Evolutionary conservation across 2,329 filamentous ascomycete genomes (phyloP).

Genomic region (Trichophyton simii): DNA sequence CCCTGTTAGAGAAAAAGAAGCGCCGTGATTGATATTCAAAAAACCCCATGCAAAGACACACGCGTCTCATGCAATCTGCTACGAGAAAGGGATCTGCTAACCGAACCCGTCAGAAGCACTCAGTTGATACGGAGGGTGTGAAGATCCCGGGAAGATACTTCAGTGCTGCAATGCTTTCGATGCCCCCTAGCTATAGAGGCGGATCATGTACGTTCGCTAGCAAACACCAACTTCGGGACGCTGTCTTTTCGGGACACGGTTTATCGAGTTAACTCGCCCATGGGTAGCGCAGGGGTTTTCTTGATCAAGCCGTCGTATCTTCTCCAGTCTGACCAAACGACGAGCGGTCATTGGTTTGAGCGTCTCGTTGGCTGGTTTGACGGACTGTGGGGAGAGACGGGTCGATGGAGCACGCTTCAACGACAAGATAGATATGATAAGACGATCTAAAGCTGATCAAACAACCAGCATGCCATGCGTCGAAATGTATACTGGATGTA

Average conservation of each 20-base stretch:
- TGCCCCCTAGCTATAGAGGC: no score
- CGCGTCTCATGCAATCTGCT: neutral
- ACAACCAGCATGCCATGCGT: neutral
- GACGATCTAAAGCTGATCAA: neutral
- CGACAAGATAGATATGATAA: neutral
- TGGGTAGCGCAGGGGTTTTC: neutral
- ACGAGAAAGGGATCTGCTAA: neutral
- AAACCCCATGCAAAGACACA: neutral
- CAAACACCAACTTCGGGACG: neutral
- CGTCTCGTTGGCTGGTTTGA: neutral
- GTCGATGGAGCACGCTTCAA: neutral
- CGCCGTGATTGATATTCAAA: neutral
- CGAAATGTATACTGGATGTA: neutral
- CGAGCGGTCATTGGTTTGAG: neutral
- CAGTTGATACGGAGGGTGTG: neutral
- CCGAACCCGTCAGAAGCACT: neutral
- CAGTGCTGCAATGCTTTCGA: neutral
- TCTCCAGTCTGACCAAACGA: neutral
- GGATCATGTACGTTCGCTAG: neutral
- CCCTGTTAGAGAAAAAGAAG: neutral
- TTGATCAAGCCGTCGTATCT: neutral
- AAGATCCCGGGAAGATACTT: neutral
- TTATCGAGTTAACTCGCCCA: neutral
- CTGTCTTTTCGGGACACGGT: neutral
- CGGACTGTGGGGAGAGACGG: neutral